phyloP scores from a whole-genome alignment of 2,329 filamentous ascomycete genomes.

The Ramichloridium luteum region DNA sequence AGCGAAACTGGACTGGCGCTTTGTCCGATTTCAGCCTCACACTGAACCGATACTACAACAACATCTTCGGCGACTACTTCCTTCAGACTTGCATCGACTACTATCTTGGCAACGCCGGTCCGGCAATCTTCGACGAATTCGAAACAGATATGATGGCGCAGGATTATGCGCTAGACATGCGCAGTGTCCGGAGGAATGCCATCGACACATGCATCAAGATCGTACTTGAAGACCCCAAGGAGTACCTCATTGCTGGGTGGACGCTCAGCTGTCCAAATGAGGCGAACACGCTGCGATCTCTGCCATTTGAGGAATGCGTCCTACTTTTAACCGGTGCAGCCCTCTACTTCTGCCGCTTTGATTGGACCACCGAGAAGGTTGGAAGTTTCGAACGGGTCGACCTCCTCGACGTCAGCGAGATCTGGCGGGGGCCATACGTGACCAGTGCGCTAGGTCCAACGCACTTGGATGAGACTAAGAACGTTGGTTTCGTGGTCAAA shows the following conservation, averaged over 20 bases:
- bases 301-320: constrained; percentile 78
- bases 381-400: constrained; percentile 80
- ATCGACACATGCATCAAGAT: constrained; percentile 82
- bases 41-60: constrained; percentile 65
- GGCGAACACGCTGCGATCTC: constrained; percentile 52
- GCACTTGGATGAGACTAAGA: constrained; percentile 65
- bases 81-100: constrained; percentile 92
- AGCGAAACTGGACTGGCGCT: constrained; percentile 81
- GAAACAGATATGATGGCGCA: constrained; percentile 85
- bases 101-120: constrained; percentile 75
- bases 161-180: constrained; percentile 79
- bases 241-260: constrained; percentile 84
- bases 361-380: constrained; percentile 93
- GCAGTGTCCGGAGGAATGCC: constrained; percentile 72
- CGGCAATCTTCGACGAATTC: constrained; percentile 83
- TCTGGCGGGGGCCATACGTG: constrained; percentile 78
- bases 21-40: constrained; percentile 85
- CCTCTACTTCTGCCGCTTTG: constrained; percentile 79
- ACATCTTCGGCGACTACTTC: constrained; percentile 97
- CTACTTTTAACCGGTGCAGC: constrained; percentile 75
- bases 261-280: constrained; percentile 66
- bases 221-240: constrained; percentile 64
- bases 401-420: constrained; percentile 56
- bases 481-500: constrained; percentile 70
- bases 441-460: constrained; percentile 70